Conservation (phyloP, 495 filamentous ascomycete species). For the Penicillium cinerascens region DNA sequence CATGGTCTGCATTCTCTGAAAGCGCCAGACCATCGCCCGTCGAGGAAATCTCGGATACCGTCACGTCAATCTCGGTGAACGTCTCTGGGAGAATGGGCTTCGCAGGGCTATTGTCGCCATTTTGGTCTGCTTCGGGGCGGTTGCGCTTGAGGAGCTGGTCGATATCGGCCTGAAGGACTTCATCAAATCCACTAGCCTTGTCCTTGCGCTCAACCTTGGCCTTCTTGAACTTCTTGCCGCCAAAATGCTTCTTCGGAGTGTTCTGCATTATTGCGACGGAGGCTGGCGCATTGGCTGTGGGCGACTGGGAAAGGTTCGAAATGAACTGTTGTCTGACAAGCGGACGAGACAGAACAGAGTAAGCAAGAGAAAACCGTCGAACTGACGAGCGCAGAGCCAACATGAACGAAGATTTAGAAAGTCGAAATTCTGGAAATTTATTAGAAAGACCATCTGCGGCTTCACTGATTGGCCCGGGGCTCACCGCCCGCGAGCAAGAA, state of each 20-base stretch:
- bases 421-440: conserved; percentile 28
- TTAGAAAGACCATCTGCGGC: conserved; percentile 26
- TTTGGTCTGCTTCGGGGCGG: conserved; percentile 29
- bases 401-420: conserved; percentile 16
- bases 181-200: conserved; percentile 51
- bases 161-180: conserved; percentile 72
- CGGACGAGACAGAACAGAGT: background rate
- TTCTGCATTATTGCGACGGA: conserved; percentile 30
- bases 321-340: conserved; percentile 1
- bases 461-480: conserved; percentile 19
- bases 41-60: conserved; percentile 74
- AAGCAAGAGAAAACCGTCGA: conserved; percentile 11
- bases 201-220: conserved; percentile 40
- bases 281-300: conserved; percentile 16
- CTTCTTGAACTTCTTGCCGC: conserved; percentile 53
- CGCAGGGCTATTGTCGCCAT: conserved; percentile 16
- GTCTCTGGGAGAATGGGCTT: conserved; percentile 53
- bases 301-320: conserved; percentile 6
- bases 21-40: conserved; percentile 83
- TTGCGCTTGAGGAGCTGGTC: conserved; percentile 57
- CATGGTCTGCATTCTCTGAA: conserved; percentile 59
- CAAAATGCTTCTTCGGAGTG: conserved; percentile 24
- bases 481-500: conserved; percentile 33
- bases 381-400: conserved; percentile 16
- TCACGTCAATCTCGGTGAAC: conserved; percentile 75